These are phyloP conservation scores for Blastobotrys muscicola DNA, from an alignment of 805 yeast species.

Conservation along the genomic window DNA sequence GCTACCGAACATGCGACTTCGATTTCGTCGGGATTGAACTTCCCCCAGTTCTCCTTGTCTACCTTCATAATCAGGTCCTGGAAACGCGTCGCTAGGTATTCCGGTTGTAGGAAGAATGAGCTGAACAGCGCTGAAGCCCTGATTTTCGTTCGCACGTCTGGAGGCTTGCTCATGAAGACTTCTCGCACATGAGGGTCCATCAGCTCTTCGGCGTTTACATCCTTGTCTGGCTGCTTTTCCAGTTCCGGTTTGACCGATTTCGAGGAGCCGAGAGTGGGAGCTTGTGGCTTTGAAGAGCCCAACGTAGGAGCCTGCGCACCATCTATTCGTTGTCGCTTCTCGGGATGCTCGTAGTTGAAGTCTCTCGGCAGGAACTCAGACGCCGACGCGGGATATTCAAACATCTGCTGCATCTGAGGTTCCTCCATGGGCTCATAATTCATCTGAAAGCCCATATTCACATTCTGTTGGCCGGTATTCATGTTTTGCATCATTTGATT, in stretches of 20 bases:
- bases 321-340: no score
- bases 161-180: neutral
- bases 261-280: neutral
- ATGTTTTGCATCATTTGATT: no score
- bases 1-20: conserved; percentile 9
- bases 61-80: neutral
- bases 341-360: no score
- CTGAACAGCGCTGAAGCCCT: neutral
- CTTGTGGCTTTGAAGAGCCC: neutral
- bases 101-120: neutral
- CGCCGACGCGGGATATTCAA: no score
- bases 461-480: no score
- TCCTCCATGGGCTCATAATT: no score
- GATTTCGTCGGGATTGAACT: conserved; percentile 8
- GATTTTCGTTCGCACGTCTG: neutral
- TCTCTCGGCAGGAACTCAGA: no score
- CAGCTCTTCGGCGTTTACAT: neutral
- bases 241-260: neutral
- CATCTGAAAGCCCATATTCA: no score
- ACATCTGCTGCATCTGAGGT: no score
- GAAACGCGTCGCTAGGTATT: neutral
- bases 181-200: neutral
- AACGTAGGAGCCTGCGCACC: no score
- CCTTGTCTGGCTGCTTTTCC: neutral
- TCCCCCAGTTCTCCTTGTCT: conserved; percentile 1